Conservation (phyloP, 83 land plant genomes). For the Isoetes engelmannii region DNA sequence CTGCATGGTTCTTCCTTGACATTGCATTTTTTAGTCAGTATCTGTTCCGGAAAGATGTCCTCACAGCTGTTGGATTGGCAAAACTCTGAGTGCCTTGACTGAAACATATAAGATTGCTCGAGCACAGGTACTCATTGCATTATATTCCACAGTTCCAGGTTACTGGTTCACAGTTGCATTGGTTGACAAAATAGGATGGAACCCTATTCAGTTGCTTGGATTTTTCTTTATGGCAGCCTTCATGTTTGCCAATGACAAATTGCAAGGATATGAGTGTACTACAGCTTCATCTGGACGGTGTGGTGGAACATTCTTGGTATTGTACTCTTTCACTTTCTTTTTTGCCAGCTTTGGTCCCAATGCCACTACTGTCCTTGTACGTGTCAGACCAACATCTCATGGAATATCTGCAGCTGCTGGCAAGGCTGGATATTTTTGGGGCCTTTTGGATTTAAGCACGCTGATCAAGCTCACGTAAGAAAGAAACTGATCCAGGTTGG, state of each 20-base stretch:
- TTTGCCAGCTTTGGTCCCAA: conserved; percentile 16
- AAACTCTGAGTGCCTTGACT: conserved; percentile 13
- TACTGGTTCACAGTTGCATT: conserved; percentile 18
- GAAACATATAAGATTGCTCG: conserved; percentile 4
- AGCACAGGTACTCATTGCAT: conserved; percentile 9
- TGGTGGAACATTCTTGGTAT: background rate
- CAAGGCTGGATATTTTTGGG: conserved; percentile 13
- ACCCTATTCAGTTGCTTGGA: conserved; percentile 10
- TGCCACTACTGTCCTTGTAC: conserved; percentile 9
- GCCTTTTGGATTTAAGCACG: conserved; percentile 14
- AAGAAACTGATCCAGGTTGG: conserved; percentile 8
- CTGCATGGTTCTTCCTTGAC: no score
- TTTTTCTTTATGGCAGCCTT: conserved; percentile 13
- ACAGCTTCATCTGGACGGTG: background rate
- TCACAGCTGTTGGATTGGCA: conserved; percentile 11
- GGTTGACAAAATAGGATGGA: conserved; percentile 11
- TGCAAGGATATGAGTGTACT: background rate
- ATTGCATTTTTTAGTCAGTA: no score
- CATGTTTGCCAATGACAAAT: conserved; percentile 6
- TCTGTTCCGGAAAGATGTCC: conserved; percentile 11
- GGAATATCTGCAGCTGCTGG: conserved; percentile 13
- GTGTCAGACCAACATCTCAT: conserved; percentile 3
- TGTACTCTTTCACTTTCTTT: conserved; percentile 17
- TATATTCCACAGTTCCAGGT: conserved; percentile 13
- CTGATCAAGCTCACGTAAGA: conserved; percentile 3